Base-by-base conservation (phyloP, 2,329 filamentous ascomycete genomes). In the Claviceps purpurea region DNA sequence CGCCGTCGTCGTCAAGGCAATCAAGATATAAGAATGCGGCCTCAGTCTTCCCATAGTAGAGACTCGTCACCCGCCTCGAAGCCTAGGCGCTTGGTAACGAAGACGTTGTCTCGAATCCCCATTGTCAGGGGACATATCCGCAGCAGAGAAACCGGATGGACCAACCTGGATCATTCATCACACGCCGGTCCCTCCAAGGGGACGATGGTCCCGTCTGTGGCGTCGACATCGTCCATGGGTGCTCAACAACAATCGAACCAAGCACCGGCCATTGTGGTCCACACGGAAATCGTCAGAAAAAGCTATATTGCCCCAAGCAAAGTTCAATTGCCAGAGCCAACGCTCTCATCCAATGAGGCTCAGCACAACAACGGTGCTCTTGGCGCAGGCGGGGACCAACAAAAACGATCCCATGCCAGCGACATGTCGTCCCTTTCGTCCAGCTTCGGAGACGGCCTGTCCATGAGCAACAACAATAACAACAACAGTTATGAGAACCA, bases 381-480 rank as follows among this genome's bases (percentile, higher is more conserved):
- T 16, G 55, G 47, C 2, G 48, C 55, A 8, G 56, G 30, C 30
- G 30, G 58, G 30, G 54, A 56, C 14, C 61, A 58, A 40, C 44
- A 44, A 20, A 37, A 64, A 2, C 70, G 72, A 37, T 7, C 38
- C 5, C 69, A 72, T 7, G 61, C 65, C 4, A 79, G 75, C 54
- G 73, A 74, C 47, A 59, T 81, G 37, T 82, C 80, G 0, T 83
- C 79, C 0, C 67, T 84, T 4, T 83, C 80, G 0, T 84, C 81
- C 0, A 80, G 79, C 6, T 83, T 83, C 55, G 80, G 80, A 18
- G 79, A 84, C 58, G 77, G 74, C 24, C 76, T 81, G 45, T 78
- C 82, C 30, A 71, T 78, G 37, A 63, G 76, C 1, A 37, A 37
- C 42, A 44, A 44, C 2, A 43, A 43, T 4, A 22, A 43, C 10